A percentile compares a stretch with the other conserved stretches of the same genome.
phyloP scores from a whole-genome alignment of 345 rosid species.

The Arabis hirsuta region DNA sequence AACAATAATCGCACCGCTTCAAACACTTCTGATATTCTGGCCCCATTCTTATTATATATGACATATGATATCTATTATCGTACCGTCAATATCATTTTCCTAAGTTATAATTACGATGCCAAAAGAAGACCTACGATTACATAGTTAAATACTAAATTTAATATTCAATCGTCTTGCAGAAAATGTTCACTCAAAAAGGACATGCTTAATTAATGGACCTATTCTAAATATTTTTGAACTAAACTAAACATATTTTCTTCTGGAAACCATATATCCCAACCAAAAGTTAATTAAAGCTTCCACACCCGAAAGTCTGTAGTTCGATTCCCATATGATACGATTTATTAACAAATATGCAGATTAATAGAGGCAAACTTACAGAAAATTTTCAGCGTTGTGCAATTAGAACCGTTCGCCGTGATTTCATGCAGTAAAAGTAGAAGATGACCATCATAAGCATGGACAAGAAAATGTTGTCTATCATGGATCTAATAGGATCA shows the following conservation, averaged over 20 bases:
- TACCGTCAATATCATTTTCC: background rate
- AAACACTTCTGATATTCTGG: background rate
- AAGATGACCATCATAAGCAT: no score
- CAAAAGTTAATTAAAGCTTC: no score
- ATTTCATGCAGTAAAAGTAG: no score
- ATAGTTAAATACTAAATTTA: background rate
- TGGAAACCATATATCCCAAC: no score
- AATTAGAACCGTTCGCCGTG: no score
- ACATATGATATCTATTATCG: background rate
- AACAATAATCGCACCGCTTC: constrained; percentile 35
- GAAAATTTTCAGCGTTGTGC: no score
- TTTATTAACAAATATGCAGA: no score
- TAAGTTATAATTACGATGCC: background rate
- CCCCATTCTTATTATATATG: background rate
- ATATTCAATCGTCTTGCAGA: background rate
- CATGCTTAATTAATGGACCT: constrained; percentile 27
- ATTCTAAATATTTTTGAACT: constrained; percentile 9
- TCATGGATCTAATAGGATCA: no score
- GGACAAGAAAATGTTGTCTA: no score
- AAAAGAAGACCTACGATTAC: background rate
- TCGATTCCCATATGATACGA: no score
- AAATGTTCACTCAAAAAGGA: constrained; percentile 6
- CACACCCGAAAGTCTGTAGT: no score
- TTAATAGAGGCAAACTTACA: no score
- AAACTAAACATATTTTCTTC: constrained; percentile 33